Percentiles rank a stretch among this genome's conserved stretches.
Conservation (phyloP, 768 basidiomycete species). For the Panaeolus papilionaceus region DNA sequence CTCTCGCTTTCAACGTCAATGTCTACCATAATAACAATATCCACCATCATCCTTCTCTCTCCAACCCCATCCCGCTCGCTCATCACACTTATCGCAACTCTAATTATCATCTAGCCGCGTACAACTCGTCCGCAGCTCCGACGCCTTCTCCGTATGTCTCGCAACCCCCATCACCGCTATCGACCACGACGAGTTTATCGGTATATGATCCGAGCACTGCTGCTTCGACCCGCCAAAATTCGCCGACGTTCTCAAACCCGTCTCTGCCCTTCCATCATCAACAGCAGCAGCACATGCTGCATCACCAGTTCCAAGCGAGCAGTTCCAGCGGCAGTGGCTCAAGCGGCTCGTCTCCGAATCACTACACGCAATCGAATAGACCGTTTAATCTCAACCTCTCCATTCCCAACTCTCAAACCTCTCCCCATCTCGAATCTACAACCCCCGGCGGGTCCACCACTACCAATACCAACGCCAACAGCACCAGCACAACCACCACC, state of each 20-base stretch:
- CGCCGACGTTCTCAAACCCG: constrained; percentile 31
- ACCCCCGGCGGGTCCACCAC: not conserved
- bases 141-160: constrained; percentile 44
- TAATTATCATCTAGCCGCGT: not conserved
- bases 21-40: constrained; percentile 23
- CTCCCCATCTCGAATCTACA: not conserved
- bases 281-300: constrained; percentile 4
- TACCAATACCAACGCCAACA: not conserved
- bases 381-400: constrained; percentile 1
- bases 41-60: not conserved
- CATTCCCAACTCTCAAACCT: not conserved
- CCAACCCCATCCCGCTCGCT: not conserved
- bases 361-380: not conserved
- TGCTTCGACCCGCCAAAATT: constrained; percentile 37
- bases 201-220: constrained; percentile 43
- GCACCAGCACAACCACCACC: not conserved
- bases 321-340: not conserved
- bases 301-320: not conserved
- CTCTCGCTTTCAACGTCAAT: constrained; percentile 25
- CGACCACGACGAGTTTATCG: constrained; percentile 28
- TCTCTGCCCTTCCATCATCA: not conserved
- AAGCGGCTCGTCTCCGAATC: not conserved
- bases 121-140: constrained; percentile 34
- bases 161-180: constrained; percentile 55
- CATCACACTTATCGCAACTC: not conserved